Conservation (phyloP, 2,329 filamentous ascomycete species). For the Monilinia polystroma region DNA sequence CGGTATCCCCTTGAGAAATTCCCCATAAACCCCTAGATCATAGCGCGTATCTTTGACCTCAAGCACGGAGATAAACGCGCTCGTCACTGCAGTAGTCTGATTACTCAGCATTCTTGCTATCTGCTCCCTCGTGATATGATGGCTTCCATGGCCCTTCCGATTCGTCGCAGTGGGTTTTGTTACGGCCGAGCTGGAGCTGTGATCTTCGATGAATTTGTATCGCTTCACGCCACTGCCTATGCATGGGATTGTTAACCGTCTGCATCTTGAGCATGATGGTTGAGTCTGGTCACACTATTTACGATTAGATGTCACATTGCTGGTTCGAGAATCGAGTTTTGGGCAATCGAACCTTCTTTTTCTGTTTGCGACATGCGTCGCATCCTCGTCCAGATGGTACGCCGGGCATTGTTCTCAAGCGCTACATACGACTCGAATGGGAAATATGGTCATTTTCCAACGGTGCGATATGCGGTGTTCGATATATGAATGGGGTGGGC, state of each 20-base stretch:
- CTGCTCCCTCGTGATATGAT: neutral
- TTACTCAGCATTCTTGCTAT: neutral
- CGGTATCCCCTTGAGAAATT: neutral
- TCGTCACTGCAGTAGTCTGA: too few relatives aligned
- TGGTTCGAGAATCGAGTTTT: neutral
- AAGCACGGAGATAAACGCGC: neutral
- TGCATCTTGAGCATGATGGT: neutral
- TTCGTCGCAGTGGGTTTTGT: neutral
- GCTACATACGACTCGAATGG: neutral
- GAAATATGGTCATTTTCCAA: neutral
- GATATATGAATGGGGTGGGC: neutral
- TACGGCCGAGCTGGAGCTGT: neutral
- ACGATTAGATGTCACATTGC: neutral
- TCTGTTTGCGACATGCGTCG: slow-evolving; percentile 51
- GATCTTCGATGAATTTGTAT: slow-evolving; percentile 6
- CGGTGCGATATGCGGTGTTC: too few relatives aligned
- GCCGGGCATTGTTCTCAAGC: slow-evolving; percentile 46
- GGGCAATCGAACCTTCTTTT: slow-evolving; percentile 50
- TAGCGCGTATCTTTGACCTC: slow-evolving; percentile 13
- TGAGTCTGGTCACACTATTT: neutral
- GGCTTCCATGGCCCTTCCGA: neutral
- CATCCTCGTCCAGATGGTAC: slow-evolving; percentile 53
- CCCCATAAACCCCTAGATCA: neutral
- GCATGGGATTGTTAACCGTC: neutral
- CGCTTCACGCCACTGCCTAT: slow-evolving; percentile 1